Conservation (phyloP, 2,329 filamentous ascomycete genomes). For the Neophaeococcomyces mojaviensis region DNA sequence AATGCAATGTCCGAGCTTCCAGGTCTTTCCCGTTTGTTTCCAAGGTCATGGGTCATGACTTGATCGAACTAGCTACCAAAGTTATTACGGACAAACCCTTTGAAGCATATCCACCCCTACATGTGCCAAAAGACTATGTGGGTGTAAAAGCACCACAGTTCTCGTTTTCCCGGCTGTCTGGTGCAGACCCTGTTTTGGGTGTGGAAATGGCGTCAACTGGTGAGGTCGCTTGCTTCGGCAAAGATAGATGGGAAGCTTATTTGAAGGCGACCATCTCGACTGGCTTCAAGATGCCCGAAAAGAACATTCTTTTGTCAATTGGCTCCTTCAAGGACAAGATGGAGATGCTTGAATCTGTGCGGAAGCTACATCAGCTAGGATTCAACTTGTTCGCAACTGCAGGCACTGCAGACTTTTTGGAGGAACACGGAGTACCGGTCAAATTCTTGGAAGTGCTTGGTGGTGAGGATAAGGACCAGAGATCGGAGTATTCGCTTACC, state of each 20-base stretch:
- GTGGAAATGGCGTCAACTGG: slow-evolving; percentile 99
- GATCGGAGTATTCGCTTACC: slow-evolving; percentile 92
- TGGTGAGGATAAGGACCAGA: slow-evolving; percentile 71
- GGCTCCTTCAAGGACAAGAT: slow-evolving; percentile 97
- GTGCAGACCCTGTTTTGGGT: slow-evolving; percentile 90
- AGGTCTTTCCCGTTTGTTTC: slow-evolving; percentile 97
- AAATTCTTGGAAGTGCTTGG: slow-evolving; percentile 87
- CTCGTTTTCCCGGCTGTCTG: slow-evolving; percentile 94
- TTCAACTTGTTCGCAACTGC: slow-evolving; percentile 95
- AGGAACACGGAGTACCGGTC: slow-evolving; percentile 83
- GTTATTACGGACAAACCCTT: slow-evolving; percentile 85
- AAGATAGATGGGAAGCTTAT: slow-evolving; percentile 95
- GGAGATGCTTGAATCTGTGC: slow-evolving; percentile 88
- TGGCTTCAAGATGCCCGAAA: slow-evolving; percentile 91
- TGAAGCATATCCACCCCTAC: slow-evolving; percentile 69
- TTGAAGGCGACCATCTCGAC: slow-evolving; percentile 93
- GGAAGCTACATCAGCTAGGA: slow-evolving; percentile 80
- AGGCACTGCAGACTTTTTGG: slow-evolving; percentile 91
- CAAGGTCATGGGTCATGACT: slow-evolving; percentile 94
- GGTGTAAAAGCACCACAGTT: slow-evolving; percentile 98
- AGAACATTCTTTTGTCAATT: slow-evolving; percentile 90
- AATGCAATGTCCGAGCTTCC: slow-evolving; percentile 95
- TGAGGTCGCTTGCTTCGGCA: slow-evolving; percentile 93
- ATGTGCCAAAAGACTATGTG: slow-evolving; percentile 72
- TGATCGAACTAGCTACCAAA: slow-evolving; percentile 98